A percentile compares a stretch with the other conserved stretches of the same genome.
phyloP scores from a whole-genome alignment of 2,329 filamentous ascomycete species.

The Diplodia scrobiculata region DNA sequence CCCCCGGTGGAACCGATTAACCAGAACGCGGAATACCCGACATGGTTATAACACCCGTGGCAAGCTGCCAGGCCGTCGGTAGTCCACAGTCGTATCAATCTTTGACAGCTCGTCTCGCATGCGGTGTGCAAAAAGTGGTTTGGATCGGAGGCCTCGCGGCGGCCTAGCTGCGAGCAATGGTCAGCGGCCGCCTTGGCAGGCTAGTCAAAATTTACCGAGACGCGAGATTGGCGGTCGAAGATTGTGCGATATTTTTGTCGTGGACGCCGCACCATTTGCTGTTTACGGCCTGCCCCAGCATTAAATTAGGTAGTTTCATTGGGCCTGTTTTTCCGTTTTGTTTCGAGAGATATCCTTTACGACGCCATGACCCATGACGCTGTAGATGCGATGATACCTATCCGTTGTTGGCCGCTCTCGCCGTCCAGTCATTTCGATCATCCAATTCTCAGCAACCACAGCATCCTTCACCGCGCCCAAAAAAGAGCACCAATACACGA shows the following conservation, averaged over 20 bases:
- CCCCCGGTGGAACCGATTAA: slow-evolving; percentile 27
- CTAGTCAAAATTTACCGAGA: slow-evolving; percentile 24
- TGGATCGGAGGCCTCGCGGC: slow-evolving; percentile 16
- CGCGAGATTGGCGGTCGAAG: slow-evolving; percentile 19
- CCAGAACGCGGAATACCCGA: slow-evolving; percentile 34
- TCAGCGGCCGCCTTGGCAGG: slow-evolving; percentile 18
- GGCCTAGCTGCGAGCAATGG: slow-evolving; percentile 18
- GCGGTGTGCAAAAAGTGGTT: slow-evolving; percentile 6
- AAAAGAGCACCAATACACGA: not conserved
- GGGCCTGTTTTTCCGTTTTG: slow-evolving; percentile 21
- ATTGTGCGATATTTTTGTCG: slow-evolving; percentile 20
- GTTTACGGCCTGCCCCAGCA: slow-evolving; percentile 19
- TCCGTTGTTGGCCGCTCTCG: slow-evolving; percentile 25
- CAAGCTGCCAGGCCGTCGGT: slow-evolving; percentile 30
- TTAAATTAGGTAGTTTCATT: slow-evolving; percentile 29
- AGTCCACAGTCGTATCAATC: not conserved
- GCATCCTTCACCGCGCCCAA: slow-evolving; percentile 1
- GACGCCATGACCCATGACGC: slow-evolving; percentile 46
- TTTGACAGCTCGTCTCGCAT: slow-evolving; percentile 11
- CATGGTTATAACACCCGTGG: slow-evolving; percentile 39
- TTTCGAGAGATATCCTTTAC: slow-evolving; percentile 33
- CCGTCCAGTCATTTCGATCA: slow-evolving; percentile 24
- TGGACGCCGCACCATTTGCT: slow-evolving; percentile 12
- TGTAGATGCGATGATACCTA: slow-evolving; percentile 37
- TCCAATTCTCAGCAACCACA: slow-evolving; percentile 22